These are phyloP conservation scores for Penicillium sp. DNA, from an alignment of 2,329 filamentous ascomycete genomes.

Conservation along the genomic window DNA sequence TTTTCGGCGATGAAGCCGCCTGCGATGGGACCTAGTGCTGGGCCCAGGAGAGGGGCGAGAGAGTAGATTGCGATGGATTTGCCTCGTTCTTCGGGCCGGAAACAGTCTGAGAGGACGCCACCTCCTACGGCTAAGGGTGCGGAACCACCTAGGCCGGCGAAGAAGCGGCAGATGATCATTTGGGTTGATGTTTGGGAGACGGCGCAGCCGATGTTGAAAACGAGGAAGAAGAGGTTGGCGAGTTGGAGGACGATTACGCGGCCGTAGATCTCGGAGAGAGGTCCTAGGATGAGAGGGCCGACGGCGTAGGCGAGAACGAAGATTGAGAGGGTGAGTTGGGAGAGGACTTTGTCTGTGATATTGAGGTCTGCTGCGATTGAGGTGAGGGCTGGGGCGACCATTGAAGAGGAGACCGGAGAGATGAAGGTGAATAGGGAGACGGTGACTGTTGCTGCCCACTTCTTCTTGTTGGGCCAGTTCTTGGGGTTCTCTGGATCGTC, in stretches of 20 bases:
- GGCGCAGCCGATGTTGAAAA: slow-evolving; percentile 62
- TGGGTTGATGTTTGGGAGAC: slow-evolving; percentile 52
- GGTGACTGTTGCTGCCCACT: slow-evolving; percentile 57
- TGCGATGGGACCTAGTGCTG: slow-evolving; percentile 63
- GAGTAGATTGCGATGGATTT: slow-evolving; percentile 62
- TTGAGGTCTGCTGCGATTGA: slow-evolving; percentile 55
- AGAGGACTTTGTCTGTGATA: slow-evolving; percentile 47
- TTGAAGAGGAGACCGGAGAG: slow-evolving; percentile 62
- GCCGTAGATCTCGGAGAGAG: slow-evolving; percentile 57
- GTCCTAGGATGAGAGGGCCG: slow-evolving; percentile 53
- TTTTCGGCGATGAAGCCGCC: slow-evolving; percentile 64
- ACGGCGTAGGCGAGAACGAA: slow-evolving; percentile 57
- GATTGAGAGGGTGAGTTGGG: slow-evolving; percentile 53
- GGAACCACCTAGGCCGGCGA: slow-evolving; percentile 59
- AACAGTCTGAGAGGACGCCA: slow-evolving; percentile 57
- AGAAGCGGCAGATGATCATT: slow-evolving; percentile 58
- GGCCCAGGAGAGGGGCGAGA: slow-evolving; percentile 63
- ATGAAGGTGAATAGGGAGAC: slow-evolving; percentile 61
- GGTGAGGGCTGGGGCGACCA: slow-evolving; percentile 54
- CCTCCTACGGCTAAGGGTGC: slow-evolving; percentile 54
- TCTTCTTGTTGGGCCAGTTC: slow-evolving; percentile 56
- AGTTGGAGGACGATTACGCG: slow-evolving; percentile 55
- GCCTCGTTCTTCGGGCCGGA: slow-evolving; percentile 60
- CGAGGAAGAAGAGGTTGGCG: slow-evolving; percentile 54
- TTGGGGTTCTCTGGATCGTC: slow-evolving; percentile 49